Evolutionary conservation across 2,329 filamentous ascomycete species (phyloP), one percentile per base, ranked within the genome.

Genomic region (Botrytis fragariae): DNA sequence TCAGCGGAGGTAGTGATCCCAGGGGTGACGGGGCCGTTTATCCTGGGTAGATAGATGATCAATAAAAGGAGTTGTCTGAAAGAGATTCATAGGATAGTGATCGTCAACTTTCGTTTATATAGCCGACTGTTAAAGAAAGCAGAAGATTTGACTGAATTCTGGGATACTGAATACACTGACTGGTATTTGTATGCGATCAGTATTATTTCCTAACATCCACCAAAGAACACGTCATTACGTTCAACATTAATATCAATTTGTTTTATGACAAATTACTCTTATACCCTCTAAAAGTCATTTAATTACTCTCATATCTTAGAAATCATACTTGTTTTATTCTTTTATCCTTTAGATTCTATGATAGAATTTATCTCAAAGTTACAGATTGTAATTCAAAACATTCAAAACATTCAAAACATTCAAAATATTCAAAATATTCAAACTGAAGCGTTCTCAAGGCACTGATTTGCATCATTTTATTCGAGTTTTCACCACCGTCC

Each of bases 1-100:
- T 93, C 89, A 97, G 93, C 72, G 95, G 90, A 0, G 95, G 94
- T 0, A 98, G 95, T 81, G 95, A 99, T 84, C 87, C 89, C 78
- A 88, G 96, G 74, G 95, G 93, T 0, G 95, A 99, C 82, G 95
- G 96, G 0, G 89, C 81, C 3, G 89, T 89, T 12, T 90, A 87
- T 80, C 89, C 89, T 51, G 82, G 51, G 1, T 73, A 71, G 60
- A 45, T 48, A 51, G 22, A 18, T 3, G 59, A n/a, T n/a, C 2
- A 7, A 39, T 1, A n/a, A 9, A 9, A 39, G 14, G 10, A n/a
- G 9, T n/a, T 29, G 14, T 29, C n/a, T 16, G 12, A 16, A 29
- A 8, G n/a, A 29, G 2, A 8, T 29, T 16, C 4, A 44, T 44
- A 44, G 16, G 14, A 44, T 37, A 37, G 35, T n/a, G n/a, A n/a